Percentiles rank a stretch among this genome's conserved stretches.
Evolutionary conservation across 495 filamentous ascomycete species (phyloP).

Genomic region (Hypomontagnella monticulosa): DNA sequence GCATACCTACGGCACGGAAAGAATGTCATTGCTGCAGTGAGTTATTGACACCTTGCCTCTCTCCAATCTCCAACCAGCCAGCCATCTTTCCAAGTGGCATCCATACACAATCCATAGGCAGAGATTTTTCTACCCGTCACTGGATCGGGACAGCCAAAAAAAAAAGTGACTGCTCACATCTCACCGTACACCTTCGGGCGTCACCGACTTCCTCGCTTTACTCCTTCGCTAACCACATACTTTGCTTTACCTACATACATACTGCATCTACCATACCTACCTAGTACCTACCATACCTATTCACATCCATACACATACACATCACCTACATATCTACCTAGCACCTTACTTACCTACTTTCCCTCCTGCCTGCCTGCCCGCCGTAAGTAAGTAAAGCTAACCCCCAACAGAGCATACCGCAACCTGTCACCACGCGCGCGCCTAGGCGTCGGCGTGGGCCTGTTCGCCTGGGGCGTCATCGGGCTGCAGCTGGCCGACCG

Average conservation of each 20-base stretch:
- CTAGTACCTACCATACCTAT: not conserved
- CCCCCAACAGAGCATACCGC: constrained; percentile 44
- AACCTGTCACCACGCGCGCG: constrained; percentile 51
- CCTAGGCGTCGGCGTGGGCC: constrained; percentile 51
- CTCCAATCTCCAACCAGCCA: constrained; percentile 6
- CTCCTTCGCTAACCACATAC: not conserved
- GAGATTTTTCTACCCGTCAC: not conserved
- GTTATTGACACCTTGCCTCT: constrained; percentile 14
- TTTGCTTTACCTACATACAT: constrained; percentile 8
- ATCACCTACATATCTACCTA: not conserved
- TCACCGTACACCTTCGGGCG: constrained; percentile 36
- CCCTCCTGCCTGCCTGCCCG: too few species aligned
- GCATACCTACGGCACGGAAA: constrained; percentile 4
- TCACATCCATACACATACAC: constrained; percentile 1
- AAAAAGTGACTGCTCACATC: constrained; percentile 27
- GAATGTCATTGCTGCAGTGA: constrained; percentile 45
- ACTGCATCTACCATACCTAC: constrained; percentile 2
- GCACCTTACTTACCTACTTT: not conserved
- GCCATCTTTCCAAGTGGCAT: not conserved
- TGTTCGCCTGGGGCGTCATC: constrained; percentile 55
- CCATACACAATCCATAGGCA: constrained; percentile 1
- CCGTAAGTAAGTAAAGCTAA: not conserved
- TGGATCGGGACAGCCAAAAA: not conserved
- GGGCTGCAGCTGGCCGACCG: constrained; percentile 54
- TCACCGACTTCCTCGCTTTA: constrained; percentile 23